Percentiles rank a stretch among this genome's conserved stretches.
phyloP scores from a whole-genome alignment of 148 eudicot genomes.

The Rhododendron kiyosumense region DNA sequence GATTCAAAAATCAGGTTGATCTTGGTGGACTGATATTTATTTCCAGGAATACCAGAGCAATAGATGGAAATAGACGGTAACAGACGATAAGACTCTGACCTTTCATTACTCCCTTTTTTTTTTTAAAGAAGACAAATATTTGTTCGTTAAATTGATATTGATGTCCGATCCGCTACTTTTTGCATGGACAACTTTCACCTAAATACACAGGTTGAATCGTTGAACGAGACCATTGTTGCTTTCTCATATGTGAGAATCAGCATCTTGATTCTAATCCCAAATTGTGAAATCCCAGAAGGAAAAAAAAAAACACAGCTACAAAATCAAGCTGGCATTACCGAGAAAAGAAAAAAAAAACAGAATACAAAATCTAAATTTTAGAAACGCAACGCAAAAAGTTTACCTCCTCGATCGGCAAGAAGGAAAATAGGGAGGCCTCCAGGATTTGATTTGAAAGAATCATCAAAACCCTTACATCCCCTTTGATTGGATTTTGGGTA shows the following conservation, averaged over 20 bases:
- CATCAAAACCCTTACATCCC: conserved; percentile 58
- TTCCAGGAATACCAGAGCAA: background rate
- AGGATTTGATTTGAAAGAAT: conserved; percentile 55
- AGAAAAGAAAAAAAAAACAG: background rate
- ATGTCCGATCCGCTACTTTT: no score
- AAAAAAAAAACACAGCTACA: no score
- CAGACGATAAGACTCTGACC: no score
- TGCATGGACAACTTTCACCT: no score
- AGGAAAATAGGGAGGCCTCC: conserved; percentile 81
- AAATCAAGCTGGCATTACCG: background rate
- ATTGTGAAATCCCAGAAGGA: no score
- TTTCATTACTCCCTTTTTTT: no score
- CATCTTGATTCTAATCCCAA: background rate
- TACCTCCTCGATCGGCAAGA: conserved; percentile 89
- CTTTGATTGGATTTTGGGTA: conserved; percentile 71
- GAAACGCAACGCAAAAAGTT: background rate
- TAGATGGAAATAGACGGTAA: no score
- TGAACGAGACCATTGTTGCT: background rate
- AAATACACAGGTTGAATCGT: background rate
- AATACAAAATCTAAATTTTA: no score
- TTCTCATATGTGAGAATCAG: background rate
- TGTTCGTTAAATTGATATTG: no score
- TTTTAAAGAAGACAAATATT: no score
- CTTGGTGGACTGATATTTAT: background rate
- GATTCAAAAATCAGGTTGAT: background rate